Evolutionary conservation across 352 stramenopile species (phyloP).

Genomic region (Phytopythium montanum): DNA sequence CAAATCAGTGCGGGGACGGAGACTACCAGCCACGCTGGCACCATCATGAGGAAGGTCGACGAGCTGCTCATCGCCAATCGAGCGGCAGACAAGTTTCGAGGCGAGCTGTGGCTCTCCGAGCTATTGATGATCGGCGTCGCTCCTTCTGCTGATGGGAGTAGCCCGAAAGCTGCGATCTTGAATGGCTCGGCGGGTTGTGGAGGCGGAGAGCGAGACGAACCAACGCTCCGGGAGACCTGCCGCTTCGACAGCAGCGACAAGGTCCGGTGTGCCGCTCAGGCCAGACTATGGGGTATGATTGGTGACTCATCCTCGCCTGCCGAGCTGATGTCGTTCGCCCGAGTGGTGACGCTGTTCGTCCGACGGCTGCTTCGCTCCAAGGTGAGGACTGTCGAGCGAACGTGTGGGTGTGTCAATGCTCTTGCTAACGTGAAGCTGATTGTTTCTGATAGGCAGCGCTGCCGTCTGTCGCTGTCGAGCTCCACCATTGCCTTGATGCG

Average conservation of each 20-base stretch:
- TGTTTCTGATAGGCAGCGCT: not conserved
- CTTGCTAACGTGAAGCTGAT: not conserved
- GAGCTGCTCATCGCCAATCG: constrained; percentile 24
- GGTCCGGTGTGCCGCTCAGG: constrained; percentile 33
- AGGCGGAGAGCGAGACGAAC: too few species aligned
- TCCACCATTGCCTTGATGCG: constrained; percentile 32
- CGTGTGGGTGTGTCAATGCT: not conserved
- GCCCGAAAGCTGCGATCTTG: not conserved
- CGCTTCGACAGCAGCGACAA: constrained; percentile 40
- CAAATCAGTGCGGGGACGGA: constrained; percentile 15
- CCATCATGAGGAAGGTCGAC: constrained; percentile 25
- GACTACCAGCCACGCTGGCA: constrained; percentile 15
- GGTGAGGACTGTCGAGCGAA: constrained; percentile 11
- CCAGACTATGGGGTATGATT: constrained; percentile 37
- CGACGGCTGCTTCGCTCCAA: constrained; percentile 24
- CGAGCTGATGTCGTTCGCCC: constrained; percentile 27
- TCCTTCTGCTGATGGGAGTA: not conserved
- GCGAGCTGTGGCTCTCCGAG: constrained; percentile 51
- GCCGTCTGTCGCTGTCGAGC: constrained; percentile 18
- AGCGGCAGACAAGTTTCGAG: constrained; percentile 34
- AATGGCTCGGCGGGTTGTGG: not conserved
- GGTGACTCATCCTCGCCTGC: constrained; percentile 9
- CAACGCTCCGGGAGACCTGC: constrained; percentile 35
- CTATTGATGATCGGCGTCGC: constrained; percentile 22
- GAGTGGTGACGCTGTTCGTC: constrained; percentile 34